phyloP scores from a whole-genome alignment of 2,329 filamentous ascomycete species.

The Penicillium psychrosexuale region DNA sequence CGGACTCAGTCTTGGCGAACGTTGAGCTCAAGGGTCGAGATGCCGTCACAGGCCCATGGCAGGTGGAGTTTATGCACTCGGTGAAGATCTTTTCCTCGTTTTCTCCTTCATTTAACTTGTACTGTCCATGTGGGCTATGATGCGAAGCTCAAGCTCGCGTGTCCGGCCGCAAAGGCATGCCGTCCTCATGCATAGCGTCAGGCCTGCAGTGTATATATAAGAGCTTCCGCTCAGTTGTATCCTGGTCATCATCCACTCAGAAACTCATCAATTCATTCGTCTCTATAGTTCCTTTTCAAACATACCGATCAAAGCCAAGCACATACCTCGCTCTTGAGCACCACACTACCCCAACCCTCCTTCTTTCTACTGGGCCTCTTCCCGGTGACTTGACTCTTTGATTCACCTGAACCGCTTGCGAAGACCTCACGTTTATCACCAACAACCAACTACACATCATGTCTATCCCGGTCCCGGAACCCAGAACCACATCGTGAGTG shows the following conservation, averaged over 20 bases:
- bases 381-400: background rate
- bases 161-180: conserved; percentile 15
- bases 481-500: conserved; percentile 11
- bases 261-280: background rate
- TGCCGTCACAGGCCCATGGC: conserved; percentile 21
- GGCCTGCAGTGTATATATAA: conserved; percentile 19
- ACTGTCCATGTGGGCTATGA: conserved; percentile 21
- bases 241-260: background rate
- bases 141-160: conserved; percentile 22
- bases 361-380: background rate
- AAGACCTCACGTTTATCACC: background rate
- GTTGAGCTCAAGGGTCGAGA: conserved; percentile 13
- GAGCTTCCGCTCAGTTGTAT: conserved; percentile 5
- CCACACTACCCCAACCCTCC: background rate
- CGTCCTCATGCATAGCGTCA: conserved; percentile 14
- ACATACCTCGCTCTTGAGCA: background rate
- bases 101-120: conserved; percentile 12
- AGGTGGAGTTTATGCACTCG: conserved; percentile 12
- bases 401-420: background rate
- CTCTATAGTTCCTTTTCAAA: background rate
- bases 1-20: conserved; percentile 9
- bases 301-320: background rate
- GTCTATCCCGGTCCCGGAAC: conserved; percentile 19
- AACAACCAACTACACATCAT: conserved; percentile 7
- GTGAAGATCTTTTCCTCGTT: conserved; percentile 21